Base-by-base conservation (phyloP, 352 stramenopile genomes). In the Peronospora belbahrii region DNA sequence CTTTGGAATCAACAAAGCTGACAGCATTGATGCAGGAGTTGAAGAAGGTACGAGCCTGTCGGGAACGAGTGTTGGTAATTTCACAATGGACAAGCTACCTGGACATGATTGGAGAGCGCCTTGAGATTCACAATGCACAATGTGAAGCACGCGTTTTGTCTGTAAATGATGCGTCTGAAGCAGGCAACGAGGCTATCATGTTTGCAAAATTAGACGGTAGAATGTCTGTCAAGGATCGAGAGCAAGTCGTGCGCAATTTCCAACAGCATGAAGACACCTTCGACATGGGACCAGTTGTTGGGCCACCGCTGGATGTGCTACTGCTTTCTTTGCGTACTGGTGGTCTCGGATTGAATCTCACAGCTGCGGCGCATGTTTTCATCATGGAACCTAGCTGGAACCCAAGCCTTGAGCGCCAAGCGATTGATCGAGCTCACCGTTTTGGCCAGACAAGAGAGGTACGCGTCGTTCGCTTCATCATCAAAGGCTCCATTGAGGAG, bases 301-400 rank as follows among this genome's bases (percentile, higher is more conserved):
- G 45, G n/a, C 56, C 72, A 30, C 36, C 65, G n/a, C 51, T 85
- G 7, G 64, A 88, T 24, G 70, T 97, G 20, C 68, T 97, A 49
- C 53, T 97, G 10, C 70, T 97, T 27, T 94, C 81, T 6, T 46
- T 96, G 25, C 83, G 84, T 31, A 90, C 81, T 1, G 91, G 91
- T 30, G 87, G 85, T 4, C 71, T 94, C 14, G 91, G 89, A 9
- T 77, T 97, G 38, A 97, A 97, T 48, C 71, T 97, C 28, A 97
- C 89, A 4, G 72, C 88, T 40, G 89, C 89, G 11, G 85, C 85
- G 19, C 79, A 96, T 30, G 86, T 97, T 24, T 97, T 97, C 59
- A 72, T 97, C 37, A 92, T 97, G 74, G 88, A 97, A 65, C 89
- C 89, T 18, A 87, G 83, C 27, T 90, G 86, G 72, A 96, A 97